Evolutionary conservation across 192 early-diverging fungal species (phyloP).

Genomic region (Kickxella alabastrina): DNA sequence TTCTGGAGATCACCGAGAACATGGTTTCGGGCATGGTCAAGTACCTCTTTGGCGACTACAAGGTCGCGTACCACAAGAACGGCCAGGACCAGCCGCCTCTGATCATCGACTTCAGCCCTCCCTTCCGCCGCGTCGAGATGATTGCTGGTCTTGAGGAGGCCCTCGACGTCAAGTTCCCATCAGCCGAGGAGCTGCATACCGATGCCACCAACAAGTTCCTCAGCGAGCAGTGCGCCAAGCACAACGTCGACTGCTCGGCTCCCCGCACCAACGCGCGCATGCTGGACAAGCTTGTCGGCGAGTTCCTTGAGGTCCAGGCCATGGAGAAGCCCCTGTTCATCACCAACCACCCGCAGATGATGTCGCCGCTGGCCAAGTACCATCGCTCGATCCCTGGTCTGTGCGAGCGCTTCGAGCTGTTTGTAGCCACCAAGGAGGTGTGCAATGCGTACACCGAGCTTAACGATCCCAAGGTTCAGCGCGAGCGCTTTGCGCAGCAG

Average conservation of each 20-base stretch:
- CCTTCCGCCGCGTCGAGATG: conserved; percentile 93
- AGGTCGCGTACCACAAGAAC: conserved; percentile 91
- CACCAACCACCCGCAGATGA: conserved; percentile 95
- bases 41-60: conserved; percentile 83
- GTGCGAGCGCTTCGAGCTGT: conserved; percentile 98
- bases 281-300: conserved; percentile 92
- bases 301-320: conserved; percentile 75
- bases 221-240: conserved; percentile 86
- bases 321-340: conserved; percentile 88
- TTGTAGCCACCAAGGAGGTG: conserved; percentile 98
- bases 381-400: conserved; percentile 86
- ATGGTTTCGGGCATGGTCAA: conserved; percentile 91
- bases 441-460: conserved; percentile 99
- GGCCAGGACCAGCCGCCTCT: conserved; percentile 72
- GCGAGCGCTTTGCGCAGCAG: conserved; percentile 97
- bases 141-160: conserved; percentile 87
- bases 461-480: conserved; percentile 99
- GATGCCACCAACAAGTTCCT: conserved; percentile 86
- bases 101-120: conserved; percentile 94
- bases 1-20: conserved; percentile 93
- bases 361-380: conserved; percentile 98
- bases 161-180: conserved; percentile 88
- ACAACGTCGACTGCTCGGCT: conserved; percentile 91
- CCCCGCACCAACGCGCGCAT: conserved; percentile 90
- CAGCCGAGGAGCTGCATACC: conserved; percentile 75